These are phyloP conservation scores for Tuber magnatum DNA, from an alignment of 495 filamentous ascomycete genomes.

Conservation along the genomic window DNA sequence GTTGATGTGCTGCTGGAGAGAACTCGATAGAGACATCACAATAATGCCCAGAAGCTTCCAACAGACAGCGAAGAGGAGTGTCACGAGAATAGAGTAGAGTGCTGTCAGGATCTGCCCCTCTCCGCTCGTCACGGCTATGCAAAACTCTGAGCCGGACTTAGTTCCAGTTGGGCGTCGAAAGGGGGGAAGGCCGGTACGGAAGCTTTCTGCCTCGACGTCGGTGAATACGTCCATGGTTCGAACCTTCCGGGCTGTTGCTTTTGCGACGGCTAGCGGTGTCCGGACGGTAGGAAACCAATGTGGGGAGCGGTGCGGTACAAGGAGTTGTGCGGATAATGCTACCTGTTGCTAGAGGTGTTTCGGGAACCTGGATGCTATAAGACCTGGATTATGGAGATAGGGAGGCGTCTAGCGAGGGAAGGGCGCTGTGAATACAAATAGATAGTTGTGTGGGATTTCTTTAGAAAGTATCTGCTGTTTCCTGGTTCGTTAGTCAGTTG, in stretches of 20 bases:
- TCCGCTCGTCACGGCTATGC: neutral
- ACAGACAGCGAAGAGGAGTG: neutral
- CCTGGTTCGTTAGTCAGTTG: neutral
- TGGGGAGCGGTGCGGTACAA: neutral
- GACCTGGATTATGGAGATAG: neutral
- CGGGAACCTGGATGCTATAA: neutral
- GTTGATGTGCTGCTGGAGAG: neutral
- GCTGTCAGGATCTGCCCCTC: neutral
- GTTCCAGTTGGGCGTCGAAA: neutral
- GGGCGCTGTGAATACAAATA: neutral
- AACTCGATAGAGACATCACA: neutral
- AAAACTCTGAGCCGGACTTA: neutral
- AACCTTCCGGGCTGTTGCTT: neutral
- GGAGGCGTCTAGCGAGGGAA: too few species aligned
- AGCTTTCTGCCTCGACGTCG: neutral
- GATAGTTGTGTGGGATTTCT: neutral
- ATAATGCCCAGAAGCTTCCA: neutral
- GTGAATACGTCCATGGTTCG: neutral
- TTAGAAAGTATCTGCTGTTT: neutral
- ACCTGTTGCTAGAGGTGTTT: neutral
- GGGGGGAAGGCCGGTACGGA: neutral
- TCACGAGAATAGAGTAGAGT: neutral
- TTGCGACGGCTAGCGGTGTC: neutral
- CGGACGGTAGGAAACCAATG: neutral
- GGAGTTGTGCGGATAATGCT: neutral